phyloP scores from a whole-genome alignment of 139 green algal genomes.

The Gonium pectorale region DNA sequence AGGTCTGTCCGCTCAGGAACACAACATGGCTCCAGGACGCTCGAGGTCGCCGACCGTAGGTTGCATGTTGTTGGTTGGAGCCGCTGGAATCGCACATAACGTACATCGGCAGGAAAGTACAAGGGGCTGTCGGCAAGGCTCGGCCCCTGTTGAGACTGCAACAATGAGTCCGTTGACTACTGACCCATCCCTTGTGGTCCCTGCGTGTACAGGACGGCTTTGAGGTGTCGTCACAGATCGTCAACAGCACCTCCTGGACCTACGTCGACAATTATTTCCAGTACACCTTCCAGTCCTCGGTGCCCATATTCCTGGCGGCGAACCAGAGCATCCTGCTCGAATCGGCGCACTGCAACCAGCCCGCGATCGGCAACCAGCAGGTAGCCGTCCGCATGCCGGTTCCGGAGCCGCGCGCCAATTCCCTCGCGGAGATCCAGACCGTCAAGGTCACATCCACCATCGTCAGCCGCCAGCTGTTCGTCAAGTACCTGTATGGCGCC shows the following conservation, averaged over 20 bases:
- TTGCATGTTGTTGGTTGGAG: too few relatives aligned
- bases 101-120: too few relatives aligned
- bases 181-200: not conserved
- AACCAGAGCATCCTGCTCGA: slow-evolving; percentile 49
- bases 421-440: slow-evolving; percentile 20
- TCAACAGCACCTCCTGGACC: not conserved
- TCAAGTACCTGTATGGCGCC: slow-evolving; percentile 42
- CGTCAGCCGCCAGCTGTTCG: not conserved
- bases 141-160: too few relatives aligned
- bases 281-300: slow-evolving; percentile 10
- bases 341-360: slow-evolving; percentile 18
- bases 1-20: too few relatives aligned
- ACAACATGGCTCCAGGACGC: too few relatives aligned
- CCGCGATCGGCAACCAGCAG: not conserved
- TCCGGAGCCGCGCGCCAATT: not conserved
- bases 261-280: slow-evolving; percentile 5
- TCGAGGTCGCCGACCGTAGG: too few relatives aligned
- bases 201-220: not conserved
- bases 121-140: too few relatives aligned
- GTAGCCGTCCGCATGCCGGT: slow-evolving; percentile 38
- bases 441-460: not conserved
- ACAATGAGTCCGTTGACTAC: too few relatives aligned
- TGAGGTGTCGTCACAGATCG: not conserved
- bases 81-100: too few relatives aligned
- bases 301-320: slow-evolving; percentile 15